phyloP scores from a whole-genome alignment of 177 flowering plant species.

The Vitis hybrid region DNA sequence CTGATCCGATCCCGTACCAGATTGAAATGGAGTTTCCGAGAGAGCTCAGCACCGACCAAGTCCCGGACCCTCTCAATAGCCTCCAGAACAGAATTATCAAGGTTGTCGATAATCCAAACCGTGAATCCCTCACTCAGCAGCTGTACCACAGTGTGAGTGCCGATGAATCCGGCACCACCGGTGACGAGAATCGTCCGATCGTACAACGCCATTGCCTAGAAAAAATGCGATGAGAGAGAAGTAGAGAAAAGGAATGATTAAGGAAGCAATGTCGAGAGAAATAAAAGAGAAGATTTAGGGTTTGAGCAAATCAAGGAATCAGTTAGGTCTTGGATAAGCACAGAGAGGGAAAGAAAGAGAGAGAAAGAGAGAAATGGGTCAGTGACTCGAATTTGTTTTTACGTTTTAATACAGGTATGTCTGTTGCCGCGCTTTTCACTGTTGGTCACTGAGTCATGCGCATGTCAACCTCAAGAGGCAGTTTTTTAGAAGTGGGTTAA shows the following conservation, averaged over 20 bases:
- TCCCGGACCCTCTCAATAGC: slow-evolving; percentile 67
- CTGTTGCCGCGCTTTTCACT: too few relatives aligned
- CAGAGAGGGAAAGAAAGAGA: too few relatives aligned
- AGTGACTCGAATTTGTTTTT: too few relatives aligned
- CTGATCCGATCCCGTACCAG: slow-evolving; percentile 32
- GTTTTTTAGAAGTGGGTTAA: too few relatives aligned
- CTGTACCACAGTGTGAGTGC: slow-evolving; percentile 87
- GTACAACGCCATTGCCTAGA: slow-evolving; percentile 20
- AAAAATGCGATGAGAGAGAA: background rate
- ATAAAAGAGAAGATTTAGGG: slow-evolving; percentile 3
- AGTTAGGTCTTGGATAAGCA: too few relatives aligned
- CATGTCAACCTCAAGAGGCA: too few relatives aligned
- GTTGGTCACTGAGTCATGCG: too few relatives aligned
- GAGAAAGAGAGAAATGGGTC: too few relatives aligned
- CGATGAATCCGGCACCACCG: slow-evolving; percentile 98
- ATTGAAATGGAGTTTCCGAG: slow-evolving; percentile 58
- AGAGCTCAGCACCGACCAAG: slow-evolving; percentile 61
- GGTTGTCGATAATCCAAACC: slow-evolving; percentile 83
- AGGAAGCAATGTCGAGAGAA: slow-evolving; percentile 1
- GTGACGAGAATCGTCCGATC: slow-evolving; percentile 66
- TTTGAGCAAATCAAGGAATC: too few relatives aligned
- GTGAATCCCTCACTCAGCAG: slow-evolving; percentile 65
- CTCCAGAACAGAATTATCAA: slow-evolving; percentile 70
- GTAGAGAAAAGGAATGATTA: background rate
- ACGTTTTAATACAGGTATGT: too few relatives aligned